Base-by-base conservation (phyloP, 495 filamentous ascomycete genomes). In the Bacidia rubella region DNA sequence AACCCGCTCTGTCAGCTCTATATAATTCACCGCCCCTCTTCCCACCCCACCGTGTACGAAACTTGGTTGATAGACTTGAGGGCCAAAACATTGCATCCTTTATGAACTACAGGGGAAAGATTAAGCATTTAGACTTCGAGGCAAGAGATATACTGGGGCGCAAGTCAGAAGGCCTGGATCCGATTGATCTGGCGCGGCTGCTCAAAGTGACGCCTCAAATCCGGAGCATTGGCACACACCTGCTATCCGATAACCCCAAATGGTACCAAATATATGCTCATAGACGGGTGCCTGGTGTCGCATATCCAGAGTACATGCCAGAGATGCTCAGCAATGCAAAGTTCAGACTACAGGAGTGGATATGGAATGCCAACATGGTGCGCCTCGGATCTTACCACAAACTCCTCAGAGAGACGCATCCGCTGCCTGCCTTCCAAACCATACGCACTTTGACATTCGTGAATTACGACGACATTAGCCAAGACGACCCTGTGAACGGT, bases 1-100 rank as follows among this genome's bases (percentile, higher is more conserved):
- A 90, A 57, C 83, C 88, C 3, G 84, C 87, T 5, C 66, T 95
- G 17, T 79, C 82, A 12, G 82, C 75, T 11, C 70, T 92, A 3
- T 92, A 90, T 62, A 67, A 77, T 29, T 75, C 72, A 2, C 87
- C 87, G 0, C 81, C 85, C 0, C 64, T 85, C 1, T 62, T 71
- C 41, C 74, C 75, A 58, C 68, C 72, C 51, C 54, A 70, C 44
- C 69, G 75, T 56, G 66, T 67, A 21, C 66, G 79, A 65, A 64
- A 73, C 58, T 70, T 73, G 29, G 58, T 73, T 43, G 68, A 56
- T 35, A 63, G 75, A 15, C 64, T 85, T 23, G 68, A 63, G 15
- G 65, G 65, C 25, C 70, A 69, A 19, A 61, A 61, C 26, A 66
- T 65, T 1, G 54, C 54, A 12, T 66, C 68, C 12, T 71, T 62